Percentiles rank a stretch among this genome's conserved stretches.
phyloP scores from a whole-genome alignment of 768 basidiomycete species.

The Lactarius hengduanensis region DNA sequence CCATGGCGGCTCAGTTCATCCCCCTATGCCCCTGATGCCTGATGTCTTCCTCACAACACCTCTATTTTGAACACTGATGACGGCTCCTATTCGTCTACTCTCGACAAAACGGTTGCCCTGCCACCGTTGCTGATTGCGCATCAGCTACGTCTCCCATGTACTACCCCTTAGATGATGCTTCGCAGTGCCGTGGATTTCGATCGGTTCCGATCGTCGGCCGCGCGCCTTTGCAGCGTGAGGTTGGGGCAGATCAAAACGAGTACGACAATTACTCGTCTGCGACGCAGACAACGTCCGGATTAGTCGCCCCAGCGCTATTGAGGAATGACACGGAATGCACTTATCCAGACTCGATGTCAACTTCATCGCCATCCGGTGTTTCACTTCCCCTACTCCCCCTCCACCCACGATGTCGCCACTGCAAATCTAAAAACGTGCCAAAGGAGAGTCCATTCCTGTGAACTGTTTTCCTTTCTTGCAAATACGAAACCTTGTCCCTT shows the following conservation, averaged over 20 bases:
- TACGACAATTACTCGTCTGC: conserved; percentile 17
- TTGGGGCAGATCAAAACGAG: conserved; percentile 18
- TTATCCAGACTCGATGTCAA: conserved; percentile 15
- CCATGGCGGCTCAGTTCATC: conserved; percentile 8
- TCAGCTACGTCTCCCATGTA: background rate
- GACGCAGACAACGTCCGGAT: conserved; percentile 7
- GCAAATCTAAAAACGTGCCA: conserved; percentile 3
- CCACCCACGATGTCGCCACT: background rate
- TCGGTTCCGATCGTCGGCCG: conserved; percentile 23
- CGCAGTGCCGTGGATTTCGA: conserved; percentile 8
- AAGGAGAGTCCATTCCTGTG: background rate
- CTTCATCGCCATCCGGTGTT: background rate
- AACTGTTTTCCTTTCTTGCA: background rate
- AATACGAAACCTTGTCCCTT: conserved; percentile 1
- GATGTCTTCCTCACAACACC: background rate
- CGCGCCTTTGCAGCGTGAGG: conserved; percentile 1
- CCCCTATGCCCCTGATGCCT: conserved; percentile 11
- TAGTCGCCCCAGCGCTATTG: conserved; percentile 7
- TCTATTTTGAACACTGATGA: background rate
- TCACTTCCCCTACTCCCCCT: background rate
- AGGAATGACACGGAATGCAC: conserved; percentile 16
- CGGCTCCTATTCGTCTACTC: background rate
- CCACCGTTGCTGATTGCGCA: background rate
- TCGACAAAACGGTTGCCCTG: background rate
- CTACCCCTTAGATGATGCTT: background rate